phyloP scores from a whole-genome alignment of 2,329 filamentous ascomycete species.

The Neocatenulostroma microsporum region DNA sequence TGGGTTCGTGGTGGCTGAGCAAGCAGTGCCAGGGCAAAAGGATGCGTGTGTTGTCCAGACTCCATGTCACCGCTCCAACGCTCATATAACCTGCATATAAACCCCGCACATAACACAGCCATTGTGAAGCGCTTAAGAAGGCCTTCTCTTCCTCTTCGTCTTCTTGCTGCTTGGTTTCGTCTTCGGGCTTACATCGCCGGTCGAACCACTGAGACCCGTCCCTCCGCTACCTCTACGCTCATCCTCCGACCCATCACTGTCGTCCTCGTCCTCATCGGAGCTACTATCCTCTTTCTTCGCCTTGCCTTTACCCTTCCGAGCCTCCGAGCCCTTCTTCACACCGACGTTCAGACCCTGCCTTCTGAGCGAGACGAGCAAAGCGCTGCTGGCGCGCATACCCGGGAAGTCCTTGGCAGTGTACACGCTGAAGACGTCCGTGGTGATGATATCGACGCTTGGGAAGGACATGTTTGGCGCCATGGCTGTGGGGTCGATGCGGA shows the following conservation, averaged over 20 bases:
- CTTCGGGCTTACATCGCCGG: constrained; percentile 7
- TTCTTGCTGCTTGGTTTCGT: constrained; percentile 3
- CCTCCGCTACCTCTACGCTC: constrained; percentile 4
- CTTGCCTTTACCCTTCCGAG: constrained; percentile 30
- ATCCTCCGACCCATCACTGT: constrained; percentile 45
- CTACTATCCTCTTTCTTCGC: constrained; percentile 25
- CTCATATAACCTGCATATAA: no score
- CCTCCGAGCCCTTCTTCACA: constrained; percentile 76
- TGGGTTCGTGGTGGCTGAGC: neutral
- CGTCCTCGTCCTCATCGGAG: constrained; percentile 59
- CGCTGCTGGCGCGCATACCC: constrained; percentile 71
- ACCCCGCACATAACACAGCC: no score
- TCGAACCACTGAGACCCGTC: constrained; percentile 4
- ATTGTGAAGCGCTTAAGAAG: neutral
- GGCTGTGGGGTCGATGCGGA: constrained; percentile 58
- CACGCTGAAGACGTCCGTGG: constrained; percentile 68
- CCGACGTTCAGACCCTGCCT: constrained; percentile 76
- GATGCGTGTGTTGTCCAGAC: neutral
- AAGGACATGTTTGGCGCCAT: constrained; percentile 46
- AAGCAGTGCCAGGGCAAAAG: neutral
- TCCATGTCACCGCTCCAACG: no score
- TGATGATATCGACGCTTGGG: constrained; percentile 44
- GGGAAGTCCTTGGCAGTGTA: constrained; percentile 82
- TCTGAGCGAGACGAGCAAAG: constrained; percentile 64
- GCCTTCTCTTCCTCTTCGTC: constrained; percentile 11